Evolutionary conservation across 108 stramenopile species (phyloP).

Genomic region (Cylindrotheca closterium): DNA sequence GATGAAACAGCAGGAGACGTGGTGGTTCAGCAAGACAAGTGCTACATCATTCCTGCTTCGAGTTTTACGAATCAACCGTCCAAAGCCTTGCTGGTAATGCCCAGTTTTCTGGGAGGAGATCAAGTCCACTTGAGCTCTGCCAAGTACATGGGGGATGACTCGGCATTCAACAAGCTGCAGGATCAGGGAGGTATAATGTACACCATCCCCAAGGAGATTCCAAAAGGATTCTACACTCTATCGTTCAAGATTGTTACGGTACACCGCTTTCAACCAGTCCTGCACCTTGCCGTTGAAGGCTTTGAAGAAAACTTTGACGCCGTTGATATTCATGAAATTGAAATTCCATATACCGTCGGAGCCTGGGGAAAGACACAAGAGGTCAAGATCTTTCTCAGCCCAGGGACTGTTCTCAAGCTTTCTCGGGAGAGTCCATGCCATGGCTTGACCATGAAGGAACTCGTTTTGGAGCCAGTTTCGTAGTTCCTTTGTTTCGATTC

Average conservation of each 20-base stretch:
- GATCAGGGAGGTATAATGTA: no score
- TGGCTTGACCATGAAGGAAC: conserved; percentile 32
- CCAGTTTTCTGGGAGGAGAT: conserved; percentile 27
- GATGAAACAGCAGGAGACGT: no score
- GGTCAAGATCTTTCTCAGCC: conserved; percentile 8
- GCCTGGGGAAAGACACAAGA: conserved; percentile 23
- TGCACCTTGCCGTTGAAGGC: conserved; percentile 6
- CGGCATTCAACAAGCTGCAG: conserved; percentile 16
- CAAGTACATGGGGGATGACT: conserved; percentile 3
- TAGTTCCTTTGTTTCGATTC: no score
- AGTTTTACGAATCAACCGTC: conserved; percentile 24
- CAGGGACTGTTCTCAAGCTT: conserved; percentile 11
- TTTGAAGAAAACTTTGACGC: background rate
- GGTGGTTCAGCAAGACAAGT: no score
- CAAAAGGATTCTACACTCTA: conserved; percentile 16
- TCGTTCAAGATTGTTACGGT: conserved; percentile 21
- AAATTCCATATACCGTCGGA: conserved; percentile 36
- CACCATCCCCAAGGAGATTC: conserved; percentile 10
- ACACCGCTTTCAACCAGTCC: conserved; percentile 23
- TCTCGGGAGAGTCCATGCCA: conserved; percentile 13
- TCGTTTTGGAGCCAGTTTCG: conserved; percentile 8
- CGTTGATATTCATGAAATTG: conserved; percentile 1
- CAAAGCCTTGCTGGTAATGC: conserved; percentile 19
- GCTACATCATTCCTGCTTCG: conserved; percentile 32
- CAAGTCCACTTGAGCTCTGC: conserved; percentile 27